Evolutionary conservation across 1,139 yeast genomes (phyloP), one percentile per base, ranked within the genome.

Genomic region (Zygoascus meyerae): DNA sequence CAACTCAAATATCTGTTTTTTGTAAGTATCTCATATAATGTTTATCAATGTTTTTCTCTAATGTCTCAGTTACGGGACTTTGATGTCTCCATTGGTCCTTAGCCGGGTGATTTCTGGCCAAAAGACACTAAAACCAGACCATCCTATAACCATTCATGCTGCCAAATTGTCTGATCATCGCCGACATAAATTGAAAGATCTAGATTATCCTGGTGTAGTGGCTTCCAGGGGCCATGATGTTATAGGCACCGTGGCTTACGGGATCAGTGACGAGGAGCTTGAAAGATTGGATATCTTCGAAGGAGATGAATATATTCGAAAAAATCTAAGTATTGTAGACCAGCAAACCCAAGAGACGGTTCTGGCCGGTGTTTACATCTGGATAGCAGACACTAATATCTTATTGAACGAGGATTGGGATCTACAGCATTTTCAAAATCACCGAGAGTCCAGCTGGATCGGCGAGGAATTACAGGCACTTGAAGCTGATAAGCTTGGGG

Each of bases 41-140:
- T 9, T 30, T 21, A 17, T 10, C 7, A 7, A 9, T 21, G 4
- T 31, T 30, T n/a, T 3, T 18, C 2, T 9, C 39, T 39, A 15
- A 34, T 38, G 14, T 26, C 3, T 5, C 11, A 64, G 65, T 49
- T 62, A 63, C 48, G 69, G 69, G n/a, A 65, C 69, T 5, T 48
- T 65, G 18, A 65, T 63, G 63, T 56, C 66, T 5, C 61, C 61
- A 1, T 38, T 49, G 11, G 68, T 65, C n/a, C 53, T 65, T 21
- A 55, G 64, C 6, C 51, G 65, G 29, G 69, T 65, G 15, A 53
- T 60, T 5, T 52, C 56, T 9, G 60, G 61, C 12, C 41, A 46
- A 11, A 40, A 47, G 32, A 45, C 50, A 14, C 53, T 57, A 5
- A 52, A 52, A 17, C 37, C 43, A 3, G 42, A 43, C 26, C 37